Percentiles rank a stretch among this genome's conserved stretches.
These are phyloP conservation scores for Corymbia calophylla DNA, from an alignment of 441 rosid species.

Conservation along the genomic window DNA sequence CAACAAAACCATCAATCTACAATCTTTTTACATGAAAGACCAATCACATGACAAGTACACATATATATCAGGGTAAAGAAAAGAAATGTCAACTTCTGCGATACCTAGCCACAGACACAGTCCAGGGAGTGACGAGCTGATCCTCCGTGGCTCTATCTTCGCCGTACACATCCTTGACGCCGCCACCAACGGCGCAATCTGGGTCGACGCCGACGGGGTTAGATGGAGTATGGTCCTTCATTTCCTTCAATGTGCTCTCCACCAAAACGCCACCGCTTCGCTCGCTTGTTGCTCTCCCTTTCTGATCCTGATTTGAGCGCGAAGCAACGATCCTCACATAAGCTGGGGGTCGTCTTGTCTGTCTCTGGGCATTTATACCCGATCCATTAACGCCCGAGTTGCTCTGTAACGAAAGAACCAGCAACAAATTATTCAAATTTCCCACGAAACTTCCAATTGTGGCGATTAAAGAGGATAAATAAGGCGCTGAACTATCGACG, in stretches of 20 bases:
- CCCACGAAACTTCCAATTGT: not conserved
- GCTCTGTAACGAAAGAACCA: slow-evolving; percentile 30
- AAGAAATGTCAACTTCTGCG: not conserved
- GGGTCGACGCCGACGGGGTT: slow-evolving; percentile 32
- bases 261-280: slow-evolving; percentile 38
- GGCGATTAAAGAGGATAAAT: not conserved
- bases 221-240: slow-evolving; percentile 21
- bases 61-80: not conserved
- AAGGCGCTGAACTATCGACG: not conserved
- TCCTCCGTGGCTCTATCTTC: slow-evolving; percentile 82
- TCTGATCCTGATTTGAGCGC: slow-evolving; percentile 22
- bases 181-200: slow-evolving; percentile 32
- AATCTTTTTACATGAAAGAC: not conserved
- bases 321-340: slow-evolving; percentile 29
- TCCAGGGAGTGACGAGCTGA: slow-evolving; percentile 82
- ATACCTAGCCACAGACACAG: slow-evolving; percentile 82
- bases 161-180: slow-evolving; percentile 57
- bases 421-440: not conserved
- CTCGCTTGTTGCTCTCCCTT: slow-evolving; percentile 12
- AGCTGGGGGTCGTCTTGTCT: slow-evolving; percentile 26
- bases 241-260: slow-evolving; percentile 34
- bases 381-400: slow-evolving; percentile 46
- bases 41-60: not conserved
- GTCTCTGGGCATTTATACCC: slow-evolving; percentile 30
- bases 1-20: not conserved